These are phyloP conservation scores for Raddia distichophylla DNA, from an alignment of 176 grass and related monocot genomes.

Conservation along the genomic window DNA sequence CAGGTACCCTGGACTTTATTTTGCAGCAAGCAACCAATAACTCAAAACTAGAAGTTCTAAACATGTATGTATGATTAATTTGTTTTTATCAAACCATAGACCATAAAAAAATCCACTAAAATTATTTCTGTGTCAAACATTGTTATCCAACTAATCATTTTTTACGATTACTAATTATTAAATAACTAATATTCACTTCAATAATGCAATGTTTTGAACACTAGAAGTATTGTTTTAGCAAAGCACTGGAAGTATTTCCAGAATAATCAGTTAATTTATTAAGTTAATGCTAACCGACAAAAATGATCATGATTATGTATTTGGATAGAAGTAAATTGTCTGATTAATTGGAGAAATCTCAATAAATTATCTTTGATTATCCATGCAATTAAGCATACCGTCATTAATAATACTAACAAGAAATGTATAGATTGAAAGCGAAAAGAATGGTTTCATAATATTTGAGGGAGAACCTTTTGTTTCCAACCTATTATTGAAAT, in stretches of 20 bases:
- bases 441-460: background rate
- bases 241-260: background rate
- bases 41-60: background rate
- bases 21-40: background rate
- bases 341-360: background rate
- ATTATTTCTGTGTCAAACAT: background rate
- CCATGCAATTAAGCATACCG: background rate
- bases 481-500: conserved; percentile 15
- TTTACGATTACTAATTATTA: background rate
- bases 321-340: background rate
- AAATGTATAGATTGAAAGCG: background rate
- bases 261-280: conserved; percentile 5
- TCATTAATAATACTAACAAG: background rate
- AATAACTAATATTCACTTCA: background rate
- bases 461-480: background rate
- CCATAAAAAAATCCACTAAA: background rate
- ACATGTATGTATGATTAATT: background rate
- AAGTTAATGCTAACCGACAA: background rate
- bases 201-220: conserved; percentile 8
- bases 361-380: background rate
- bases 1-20: conserved; percentile 51
- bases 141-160: background rate
- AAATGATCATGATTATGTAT: background rate
- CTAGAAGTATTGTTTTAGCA: background rate
- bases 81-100: background rate